phyloP scores from a whole-genome alignment of 192 early-diverging fungal genomes.

The Backusella australiensis region DNA sequence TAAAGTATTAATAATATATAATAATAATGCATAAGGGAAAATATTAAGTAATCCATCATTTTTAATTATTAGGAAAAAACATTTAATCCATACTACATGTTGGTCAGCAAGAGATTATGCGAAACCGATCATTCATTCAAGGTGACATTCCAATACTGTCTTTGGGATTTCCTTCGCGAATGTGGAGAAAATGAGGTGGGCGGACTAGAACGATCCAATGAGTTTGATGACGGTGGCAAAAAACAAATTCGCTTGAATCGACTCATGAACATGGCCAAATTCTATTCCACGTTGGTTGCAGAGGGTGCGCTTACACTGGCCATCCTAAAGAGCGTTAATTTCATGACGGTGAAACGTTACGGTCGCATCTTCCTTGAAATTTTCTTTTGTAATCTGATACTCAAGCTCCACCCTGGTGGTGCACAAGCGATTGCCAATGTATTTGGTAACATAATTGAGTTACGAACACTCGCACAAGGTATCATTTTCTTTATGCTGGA shows the following conservation, averaged over 20 bases:
- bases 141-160: slow-evolving; percentile 90
- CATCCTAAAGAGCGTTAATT: slow-evolving; percentile 75
- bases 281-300: slow-evolving; percentile 80
- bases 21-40: background rate
- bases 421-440: slow-evolving; percentile 51
- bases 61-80: slow-evolving; percentile 61
- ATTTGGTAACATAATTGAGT: slow-evolving; percentile 53
- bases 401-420: slow-evolving; percentile 57
- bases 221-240: slow-evolving; percentile 11
- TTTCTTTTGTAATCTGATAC: slow-evolving; percentile 68
- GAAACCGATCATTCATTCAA: slow-evolving; percentile 72
- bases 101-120: slow-evolving; percentile 83
- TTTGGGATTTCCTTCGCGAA: slow-evolving; percentile 94
- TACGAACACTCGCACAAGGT: slow-evolving; percentile 76
- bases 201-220: slow-evolving; percentile 55
- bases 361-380: slow-evolving; percentile 69
- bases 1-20: slow-evolving; percentile 29
- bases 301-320: slow-evolving; percentile 69
- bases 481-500: slow-evolving; percentile 82
- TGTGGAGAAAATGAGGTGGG: slow-evolving; percentile 79
- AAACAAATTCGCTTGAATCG: slow-evolving; percentile 62
- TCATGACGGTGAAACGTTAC: slow-evolving; percentile 62
- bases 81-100: slow-evolving; percentile 93
- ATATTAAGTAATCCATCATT: background rate
- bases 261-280: slow-evolving; percentile 81